Evolutionary conservation across 169 alveolate species (phyloP).

Genomic region (Toxoplasma gondii): DNA sequence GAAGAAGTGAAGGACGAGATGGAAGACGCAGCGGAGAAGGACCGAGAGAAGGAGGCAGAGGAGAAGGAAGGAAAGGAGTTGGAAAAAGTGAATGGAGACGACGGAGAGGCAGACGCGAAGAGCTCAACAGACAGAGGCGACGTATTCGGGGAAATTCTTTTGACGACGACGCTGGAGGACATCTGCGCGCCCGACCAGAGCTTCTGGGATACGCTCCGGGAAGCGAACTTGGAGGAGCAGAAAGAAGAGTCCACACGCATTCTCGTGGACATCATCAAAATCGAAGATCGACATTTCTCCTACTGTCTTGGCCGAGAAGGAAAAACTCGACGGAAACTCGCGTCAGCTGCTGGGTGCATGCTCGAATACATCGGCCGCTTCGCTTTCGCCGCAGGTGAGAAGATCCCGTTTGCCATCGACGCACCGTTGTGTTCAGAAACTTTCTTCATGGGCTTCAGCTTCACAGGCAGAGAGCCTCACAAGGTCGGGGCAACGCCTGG

Average conservation of each 20-base stretch:
- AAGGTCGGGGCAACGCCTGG: too few relatives aligned
- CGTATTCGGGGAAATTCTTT: not conserved
- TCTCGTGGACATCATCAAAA: not conserved
- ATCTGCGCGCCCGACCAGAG: not conserved
- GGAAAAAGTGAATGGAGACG: not conserved
- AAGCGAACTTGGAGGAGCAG: not conserved
- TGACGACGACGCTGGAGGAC: not conserved
- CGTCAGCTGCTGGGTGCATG: conserved; percentile 74
- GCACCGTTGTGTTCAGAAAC: too few relatives aligned
- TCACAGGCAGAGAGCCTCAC: too few relatives aligned
- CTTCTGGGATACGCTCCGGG: not conserved
- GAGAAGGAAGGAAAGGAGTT: not conserved
- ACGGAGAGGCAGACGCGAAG: not conserved
- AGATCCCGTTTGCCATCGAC: not conserved
- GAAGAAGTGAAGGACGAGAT: not conserved
- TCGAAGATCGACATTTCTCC: conserved; percentile 39
- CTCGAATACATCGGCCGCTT: conserved; percentile 69
- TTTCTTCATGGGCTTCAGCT: too few relatives aligned
- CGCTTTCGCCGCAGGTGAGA: conserved; percentile 50
- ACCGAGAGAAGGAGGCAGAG: not conserved
- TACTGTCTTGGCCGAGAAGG: conserved; percentile 77
- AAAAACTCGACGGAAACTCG: conserved; percentile 73
- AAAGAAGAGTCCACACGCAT: not conserved
- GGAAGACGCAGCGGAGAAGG: not conserved
- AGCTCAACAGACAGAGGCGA: not conserved